Evolutionary conservation across 768 basidiomycete species (phyloP), one percentile per base, ranked within the genome.

Genomic region (Trichaptum fuscoviolaceum): DNA sequence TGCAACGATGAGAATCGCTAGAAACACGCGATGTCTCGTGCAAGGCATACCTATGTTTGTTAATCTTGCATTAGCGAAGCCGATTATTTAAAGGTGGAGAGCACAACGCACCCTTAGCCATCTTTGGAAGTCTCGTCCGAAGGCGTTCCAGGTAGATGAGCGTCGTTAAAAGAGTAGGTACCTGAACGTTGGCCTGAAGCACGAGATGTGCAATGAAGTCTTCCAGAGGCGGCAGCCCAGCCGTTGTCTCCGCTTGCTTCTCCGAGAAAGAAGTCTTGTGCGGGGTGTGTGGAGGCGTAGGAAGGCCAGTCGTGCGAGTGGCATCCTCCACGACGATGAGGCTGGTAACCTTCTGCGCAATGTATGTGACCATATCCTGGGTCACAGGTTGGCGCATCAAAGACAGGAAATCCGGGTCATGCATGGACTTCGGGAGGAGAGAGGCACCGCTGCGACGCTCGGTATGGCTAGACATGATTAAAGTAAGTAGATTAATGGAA

Each of bases 21-120:
- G 85, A 79, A 99, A 98, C 64, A 99, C 90, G 62, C 96, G 89
- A 74, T 99, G 96, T 36, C 94, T 87, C 24, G 96, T 96, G 77
- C 95, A 97, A 25, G 91, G 85, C 82, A 95, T 88, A 62, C 95
- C 83, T 82, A 67, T 58, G 5, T 26, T 25, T 58, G 5, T 26
- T 25, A 63, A 30, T n/a, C 66, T 59, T 65, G 58, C 36, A 64
- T 63, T 64, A 15, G 57, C 68, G 63, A 75, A 66, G 66, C 20
- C 9, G 18, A 57, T 24, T 25, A 64, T 42, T 7, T 67, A 67
- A 25, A 60, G 17, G n/a, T 57, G 52, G 67, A 69, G 65, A 65
- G 66, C 58, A 52, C 62, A 52, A 80, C 84, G 71, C 66, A 93
- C 95, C 95, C 83, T 91, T 93, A 24, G 93, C 91, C 78, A 92